Conservation (phyloP, 2,329 filamentous ascomycete genomes). For the Cryphonectria carpinicola region DNA sequence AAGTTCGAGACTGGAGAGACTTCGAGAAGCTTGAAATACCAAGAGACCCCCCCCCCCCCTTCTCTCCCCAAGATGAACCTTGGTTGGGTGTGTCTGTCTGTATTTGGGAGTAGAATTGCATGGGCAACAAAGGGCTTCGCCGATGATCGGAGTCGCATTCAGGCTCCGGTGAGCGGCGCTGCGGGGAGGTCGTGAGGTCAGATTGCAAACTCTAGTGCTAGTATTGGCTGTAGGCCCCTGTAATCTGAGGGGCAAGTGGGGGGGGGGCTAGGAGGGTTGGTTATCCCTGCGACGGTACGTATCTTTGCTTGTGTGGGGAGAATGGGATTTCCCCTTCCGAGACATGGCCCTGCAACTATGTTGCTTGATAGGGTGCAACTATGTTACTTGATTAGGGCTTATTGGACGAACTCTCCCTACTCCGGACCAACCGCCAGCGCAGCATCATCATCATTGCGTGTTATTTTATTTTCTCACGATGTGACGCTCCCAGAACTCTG, state of each 20-base stretch:
- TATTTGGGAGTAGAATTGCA: background rate
- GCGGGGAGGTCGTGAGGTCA: conserved; percentile 6
- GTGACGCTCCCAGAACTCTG: background rate
- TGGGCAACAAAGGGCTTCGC: conserved; percentile 9
- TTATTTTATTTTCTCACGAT: background rate
- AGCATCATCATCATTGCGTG: background rate
- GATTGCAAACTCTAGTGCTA: conserved; percentile 12
- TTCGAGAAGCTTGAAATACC: background rate
- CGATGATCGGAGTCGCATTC: conserved; percentile 11
- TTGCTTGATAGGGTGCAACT: background rate
- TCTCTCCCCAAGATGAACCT: background rate
- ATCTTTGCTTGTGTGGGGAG: background rate
- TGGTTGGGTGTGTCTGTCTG: background rate
- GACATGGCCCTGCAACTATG: background rate
- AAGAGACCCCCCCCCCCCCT: too few relatives aligned
- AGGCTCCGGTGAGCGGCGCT: conserved; percentile 10
- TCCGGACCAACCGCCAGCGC: background rate
- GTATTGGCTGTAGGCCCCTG: background rate
- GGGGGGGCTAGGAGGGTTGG: background rate
- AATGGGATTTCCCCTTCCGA: background rate
- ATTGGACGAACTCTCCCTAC: too few relatives aligned
- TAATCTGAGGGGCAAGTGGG: conserved; percentile 1
- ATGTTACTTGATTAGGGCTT: too few relatives aligned
- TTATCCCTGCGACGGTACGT: background rate
- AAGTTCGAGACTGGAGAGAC: background rate